These are phyloP conservation scores for Parafenestella ontariensis DNA, from an alignment of 2,329 filamentous ascomycete genomes.

Conservation along the genomic window DNA sequence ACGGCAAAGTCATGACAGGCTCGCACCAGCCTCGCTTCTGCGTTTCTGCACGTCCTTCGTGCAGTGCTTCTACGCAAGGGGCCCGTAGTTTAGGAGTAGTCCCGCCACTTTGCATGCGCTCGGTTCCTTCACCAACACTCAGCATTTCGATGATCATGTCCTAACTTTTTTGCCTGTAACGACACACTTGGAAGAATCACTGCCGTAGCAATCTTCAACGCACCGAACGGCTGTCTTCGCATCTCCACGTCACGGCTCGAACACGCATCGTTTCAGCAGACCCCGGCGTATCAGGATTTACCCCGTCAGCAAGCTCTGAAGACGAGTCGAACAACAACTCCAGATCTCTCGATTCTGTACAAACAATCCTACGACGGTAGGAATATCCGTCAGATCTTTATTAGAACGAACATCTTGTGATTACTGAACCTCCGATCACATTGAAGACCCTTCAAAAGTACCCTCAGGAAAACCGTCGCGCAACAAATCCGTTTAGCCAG, in stretches of 20 bases:
- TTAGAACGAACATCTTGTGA: neutral
- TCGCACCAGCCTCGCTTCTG: slow-evolving; percentile 21
- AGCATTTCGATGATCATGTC: slow-evolving; percentile 22
- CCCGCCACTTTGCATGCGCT: slow-evolving; percentile 26
- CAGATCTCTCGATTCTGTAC: slow-evolving; percentile 8
- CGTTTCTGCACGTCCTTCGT: slow-evolving; percentile 26
- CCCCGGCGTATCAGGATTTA: slow-evolving; percentile 37
- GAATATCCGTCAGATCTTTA: slow-evolving; percentile 9
- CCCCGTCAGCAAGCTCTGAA: slow-evolving; percentile 19
- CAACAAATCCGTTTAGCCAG: slow-evolving; percentile 7
- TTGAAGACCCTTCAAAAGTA: slow-evolving; percentile 1
- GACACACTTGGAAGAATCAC: slow-evolving; percentile 12
- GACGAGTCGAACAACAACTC: slow-evolving; percentile 2
- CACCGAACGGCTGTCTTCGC: slow-evolving; percentile 13
- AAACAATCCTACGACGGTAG: slow-evolving; percentile 18
- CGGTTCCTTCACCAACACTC: slow-evolving; percentile 27
- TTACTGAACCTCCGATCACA: neutral
- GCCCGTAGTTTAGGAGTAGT: slow-evolving; percentile 19
- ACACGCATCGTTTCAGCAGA: slow-evolving; percentile 45
- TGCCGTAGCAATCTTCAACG: slow-evolving; percentile 13
- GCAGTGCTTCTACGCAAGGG: slow-evolving; percentile 33
- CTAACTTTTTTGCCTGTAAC: slow-evolving; percentile 22
- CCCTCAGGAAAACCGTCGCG: slow-evolving; percentile 4
- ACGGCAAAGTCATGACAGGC: slow-evolving; percentile 26
- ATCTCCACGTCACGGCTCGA: slow-evolving; percentile 28